These are phyloP conservation scores for Mucor saturninus DNA, from an alignment of 371 early-diverging fungal species.

Conservation along the genomic window DNA sequence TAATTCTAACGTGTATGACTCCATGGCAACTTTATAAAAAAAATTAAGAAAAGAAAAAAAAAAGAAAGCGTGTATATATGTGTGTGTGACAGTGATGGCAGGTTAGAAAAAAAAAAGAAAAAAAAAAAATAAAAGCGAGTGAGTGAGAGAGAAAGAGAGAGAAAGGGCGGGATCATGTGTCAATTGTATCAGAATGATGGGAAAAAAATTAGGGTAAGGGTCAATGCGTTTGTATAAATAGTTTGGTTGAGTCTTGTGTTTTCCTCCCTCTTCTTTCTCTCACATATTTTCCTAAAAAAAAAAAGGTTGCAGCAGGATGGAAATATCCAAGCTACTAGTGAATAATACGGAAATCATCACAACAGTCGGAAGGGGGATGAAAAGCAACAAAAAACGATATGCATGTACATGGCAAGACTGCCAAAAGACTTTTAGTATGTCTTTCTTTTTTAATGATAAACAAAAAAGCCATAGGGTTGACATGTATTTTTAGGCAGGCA, in stretches of 20 bases:
- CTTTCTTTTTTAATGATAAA: neutral
- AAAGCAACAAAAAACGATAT: conserved; percentile 20
- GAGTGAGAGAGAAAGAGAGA: too few species aligned
- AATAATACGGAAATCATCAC: conserved; percentile 10
- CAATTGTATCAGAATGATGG: neutral
- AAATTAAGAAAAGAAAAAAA: conserved; percentile 4
- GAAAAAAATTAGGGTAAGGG: neutral
- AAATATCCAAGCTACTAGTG: conserved; percentile 24
- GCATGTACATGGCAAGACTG: conserved; percentile 31
- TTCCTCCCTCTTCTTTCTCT: conserved; percentile 1
- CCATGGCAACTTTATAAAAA: conserved; percentile 40
- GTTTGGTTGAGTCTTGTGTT: conserved; percentile 9
- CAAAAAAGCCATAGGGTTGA: neutral
- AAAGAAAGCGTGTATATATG: neutral
- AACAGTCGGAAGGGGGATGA: neutral
- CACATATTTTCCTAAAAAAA: neutral
- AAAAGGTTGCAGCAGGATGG: conserved; percentile 9
- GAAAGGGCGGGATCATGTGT: neutral
- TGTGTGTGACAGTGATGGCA: neutral
- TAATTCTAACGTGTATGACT: conserved; percentile 58
- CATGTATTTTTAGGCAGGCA: conserved; percentile 19
- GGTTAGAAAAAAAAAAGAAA: neutral
- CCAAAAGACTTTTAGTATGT: conserved; percentile 29
- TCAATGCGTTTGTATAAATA: conserved; percentile 10
- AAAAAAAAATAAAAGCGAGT: too few species aligned